Evolutionary conservation across 2,329 filamentous ascomycete genomes (phyloP), one percentile per base, ranked within the genome.

Genomic region (Colletotrichum salicis): DNA sequence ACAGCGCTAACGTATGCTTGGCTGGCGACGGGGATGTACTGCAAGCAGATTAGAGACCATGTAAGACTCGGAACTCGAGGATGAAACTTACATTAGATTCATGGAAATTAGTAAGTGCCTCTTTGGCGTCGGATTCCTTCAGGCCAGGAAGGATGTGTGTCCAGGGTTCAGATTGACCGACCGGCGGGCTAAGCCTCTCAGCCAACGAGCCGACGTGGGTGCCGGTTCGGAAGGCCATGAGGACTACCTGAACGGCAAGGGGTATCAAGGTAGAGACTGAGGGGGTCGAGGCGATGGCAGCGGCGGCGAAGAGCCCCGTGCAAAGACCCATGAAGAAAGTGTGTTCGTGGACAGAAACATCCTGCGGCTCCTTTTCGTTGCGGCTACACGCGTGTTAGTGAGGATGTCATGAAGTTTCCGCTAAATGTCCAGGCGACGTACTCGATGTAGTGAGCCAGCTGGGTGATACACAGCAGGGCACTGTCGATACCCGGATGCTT

Each of bases 361-460:
- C 83, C 79, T 86, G 78, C 80, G 87, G 84, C 84, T 89, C 81
- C 85, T 86, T 87, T 75, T 88, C 86, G 37, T 82, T 82, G 66
- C 86, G 84, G 74, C 86, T 88, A 52, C 73, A 78, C 59, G 10
- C 19, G 33, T 59, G 77, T 84, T 76, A 83, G 81, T 74, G 64
- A 52, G 15, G 52, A 73, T 45, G n/a, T 24, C 24, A 48, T 7
- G 8, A n/a, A 22, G 7, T 8, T 22, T 48, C 19, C 15, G 41
- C 3, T n/a, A 22, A 19, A n/a, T n/a, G 19, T 48, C 19, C 41
- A 48, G 41, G 19, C 41, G 19, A 84, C 88, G 76, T 83, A 92
- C 87, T 92, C 90, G 73, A 93, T 91, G 80, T 91, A 93, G 78
- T 93, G 90, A 59, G 88, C 88, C 65, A 93, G 79, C 79, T 93